Evolutionary conservation across 2,329 filamentous ascomycete species (phyloP).

Genomic region (Myriosclerotinia scirpicola): DNA sequence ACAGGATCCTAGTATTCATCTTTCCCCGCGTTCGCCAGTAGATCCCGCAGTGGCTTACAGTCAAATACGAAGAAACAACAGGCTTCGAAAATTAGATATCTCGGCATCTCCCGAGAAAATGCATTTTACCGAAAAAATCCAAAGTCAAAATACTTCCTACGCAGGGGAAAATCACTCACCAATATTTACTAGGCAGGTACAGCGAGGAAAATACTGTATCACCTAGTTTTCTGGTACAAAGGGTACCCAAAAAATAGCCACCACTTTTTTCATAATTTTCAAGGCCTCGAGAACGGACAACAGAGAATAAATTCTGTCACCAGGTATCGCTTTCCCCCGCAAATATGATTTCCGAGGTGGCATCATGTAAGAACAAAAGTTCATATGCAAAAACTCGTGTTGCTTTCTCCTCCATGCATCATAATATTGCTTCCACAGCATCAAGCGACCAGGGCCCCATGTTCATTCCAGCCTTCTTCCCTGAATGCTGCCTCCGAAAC

Average conservation of each 20-base stretch:
- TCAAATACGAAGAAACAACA: slow-evolving; percentile 10
- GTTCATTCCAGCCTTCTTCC: slow-evolving; percentile 15
- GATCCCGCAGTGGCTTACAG: slow-evolving; percentile 5
- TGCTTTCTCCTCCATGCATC: slow-evolving; percentile 15
- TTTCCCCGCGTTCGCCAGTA: slow-evolving; percentile 22
- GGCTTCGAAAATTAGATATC: neutral
- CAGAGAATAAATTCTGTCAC: slow-evolving; percentile 18
- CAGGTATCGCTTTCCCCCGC: slow-evolving; percentile 19
- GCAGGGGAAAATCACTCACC: slow-evolving; percentile 5
- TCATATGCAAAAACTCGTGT: slow-evolving; percentile 23
- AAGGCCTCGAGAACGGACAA: slow-evolving; percentile 15
- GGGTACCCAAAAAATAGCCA: neutral
- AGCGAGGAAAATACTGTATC: neutral
- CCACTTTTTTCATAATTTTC: slow-evolving; percentile 7
- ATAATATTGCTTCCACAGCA: slow-evolving; percentile 24
- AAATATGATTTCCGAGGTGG: slow-evolving; percentile 18
- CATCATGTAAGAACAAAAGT: slow-evolving; percentile 11
- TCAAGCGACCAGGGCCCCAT: slow-evolving; percentile 19
- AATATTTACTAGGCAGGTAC: neutral
- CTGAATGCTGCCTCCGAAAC: slow-evolving; percentile 3
- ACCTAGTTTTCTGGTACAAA: neutral
- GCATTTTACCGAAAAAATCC: slow-evolving; percentile 1
- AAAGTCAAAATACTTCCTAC: slow-evolving; percentile 5
- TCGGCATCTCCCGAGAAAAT: neutral
- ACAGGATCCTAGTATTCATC: neutral